These are phyloP conservation scores for Coemansia sp. DNA, from an alignment of 192 early-diverging fungal genomes.

Conservation along the genomic window DNA sequence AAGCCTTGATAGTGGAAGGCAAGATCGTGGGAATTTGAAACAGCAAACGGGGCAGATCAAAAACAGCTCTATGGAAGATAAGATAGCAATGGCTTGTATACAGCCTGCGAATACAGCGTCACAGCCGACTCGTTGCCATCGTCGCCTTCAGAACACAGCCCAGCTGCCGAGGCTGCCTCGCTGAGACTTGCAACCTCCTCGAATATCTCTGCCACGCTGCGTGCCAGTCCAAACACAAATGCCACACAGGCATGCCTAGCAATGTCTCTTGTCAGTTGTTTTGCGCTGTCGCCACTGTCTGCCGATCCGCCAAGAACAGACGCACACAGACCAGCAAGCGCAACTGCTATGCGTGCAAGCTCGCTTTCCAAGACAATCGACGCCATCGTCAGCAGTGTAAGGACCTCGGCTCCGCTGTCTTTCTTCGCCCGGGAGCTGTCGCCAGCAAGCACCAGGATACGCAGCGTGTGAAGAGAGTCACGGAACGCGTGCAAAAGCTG, in stretches of 20 bases:
- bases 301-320: not conserved
- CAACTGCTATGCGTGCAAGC: slow-evolving; percentile 26
- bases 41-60: not conserved
- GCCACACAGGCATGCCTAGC: slow-evolving; percentile 28
- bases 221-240: slow-evolving; percentile 48
- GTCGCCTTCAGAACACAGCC: slow-evolving; percentile 7
- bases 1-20: too few species aligned
- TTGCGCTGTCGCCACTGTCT: not conserved
- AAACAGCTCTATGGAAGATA: slow-evolving; percentile 6
- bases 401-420: slow-evolving; percentile 5
- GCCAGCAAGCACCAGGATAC: slow-evolving; percentile 45
- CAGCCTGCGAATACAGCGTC: slow-evolving; percentile 25
- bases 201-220: slow-evolving; percentile 45
- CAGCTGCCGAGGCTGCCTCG: slow-evolving; percentile 17
- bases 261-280: not conserved
- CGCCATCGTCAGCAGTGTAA: slow-evolving; percentile 36
- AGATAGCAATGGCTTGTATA: slow-evolving; percentile 21
- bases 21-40: slow-evolving; percentile 18
- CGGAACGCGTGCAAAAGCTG: slow-evolving; percentile 45
- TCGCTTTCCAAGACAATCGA: slow-evolving; percentile 46
- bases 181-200: slow-evolving; percentile 41
- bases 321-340: slow-evolving; percentile 20
- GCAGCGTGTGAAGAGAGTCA: slow-evolving; percentile 41
- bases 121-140: slow-evolving; percentile 13
- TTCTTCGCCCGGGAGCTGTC: slow-evolving; percentile 14